Base-by-base conservation (phyloP, 2,329 filamentous ascomycete genomes). In the Phaeoacremonium minimum region DNA sequence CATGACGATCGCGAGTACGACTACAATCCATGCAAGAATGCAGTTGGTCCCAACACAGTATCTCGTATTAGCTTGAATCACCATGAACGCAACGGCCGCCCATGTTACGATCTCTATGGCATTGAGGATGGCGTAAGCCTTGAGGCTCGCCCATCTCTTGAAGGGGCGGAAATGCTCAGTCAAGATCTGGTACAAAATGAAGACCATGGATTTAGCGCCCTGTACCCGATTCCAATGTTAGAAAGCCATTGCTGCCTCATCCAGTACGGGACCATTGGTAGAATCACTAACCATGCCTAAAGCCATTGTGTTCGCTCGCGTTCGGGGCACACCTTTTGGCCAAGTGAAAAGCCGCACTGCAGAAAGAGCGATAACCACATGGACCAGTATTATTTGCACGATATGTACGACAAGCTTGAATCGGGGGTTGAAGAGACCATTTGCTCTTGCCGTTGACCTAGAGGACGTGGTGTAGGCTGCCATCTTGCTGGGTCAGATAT, bases 291-390 rank as follows among this genome's bases (percentile, higher is more conserved):
- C 47, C 15, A 48, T 41, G 26, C 42, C 42, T 11, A 50, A 30
- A 6, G 46, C 44, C 28, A 50, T 46, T 18, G 41, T 43, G 32
- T 41, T 40, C 15, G 41, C 36, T 19, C 40, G 35, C 19, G 36
- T 36, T 13, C 19, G 32, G 16, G 36, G n/a, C 15, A 28, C 2
- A 42, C 22, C 22, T 9, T 9, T 9, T n/a, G 22, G 22, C 22
- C 22, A n/a, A 9, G 22, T 26, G 22, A 26, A n/a, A 26, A 26
- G 22, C 22, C 22, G 22, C n/a, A 26, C 22, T n/a, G n/a, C 22
- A n/a, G 22, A 26, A 9, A 26, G 22, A 26, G n/a, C n/a, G n/a
- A 38, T 18, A 15, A 42, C 40, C 6, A 19, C 36, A 13, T 39
- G 14, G 28, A 42, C 34, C 5, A 42, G 16, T 7, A 36, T 14